phyloP scores from a whole-genome alignment of 1,139 yeast species.

The Yamadazyma membranifaciens region DNA sequence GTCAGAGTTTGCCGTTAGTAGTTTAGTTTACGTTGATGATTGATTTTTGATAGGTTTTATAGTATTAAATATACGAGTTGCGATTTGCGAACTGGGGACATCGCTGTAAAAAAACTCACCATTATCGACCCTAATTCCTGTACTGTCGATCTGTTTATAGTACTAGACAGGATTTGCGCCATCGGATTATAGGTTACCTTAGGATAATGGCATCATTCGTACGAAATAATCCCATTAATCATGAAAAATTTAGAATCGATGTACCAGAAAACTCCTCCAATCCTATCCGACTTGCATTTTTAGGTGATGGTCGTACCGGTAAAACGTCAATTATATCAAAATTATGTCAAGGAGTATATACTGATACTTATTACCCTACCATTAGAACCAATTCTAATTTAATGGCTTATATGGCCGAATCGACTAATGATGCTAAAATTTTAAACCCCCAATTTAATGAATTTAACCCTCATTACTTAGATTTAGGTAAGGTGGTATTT shows the following conservation, averaged over 20 bases:
- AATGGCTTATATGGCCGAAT: conserved; percentile 49
- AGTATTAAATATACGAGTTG: not conserved
- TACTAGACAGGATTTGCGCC: no score
- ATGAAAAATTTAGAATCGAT: conserved; percentile 11
- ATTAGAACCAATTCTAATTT: conserved; percentile 51
- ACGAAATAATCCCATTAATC: conserved; percentile 11
- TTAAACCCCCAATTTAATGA: conserved; percentile 8
- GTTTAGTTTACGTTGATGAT: not conserved
- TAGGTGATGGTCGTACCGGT: conserved; percentile 56
- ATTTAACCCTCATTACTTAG: not conserved
- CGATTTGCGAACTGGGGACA: not conserved
- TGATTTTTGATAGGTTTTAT: not conserved
- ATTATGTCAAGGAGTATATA: conserved; percentile 44
- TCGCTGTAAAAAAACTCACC: no score
- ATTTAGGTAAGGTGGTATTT: conserved; percentile 16
- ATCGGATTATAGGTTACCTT: no score
- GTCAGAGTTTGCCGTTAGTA: no score
- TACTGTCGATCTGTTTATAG: no score
- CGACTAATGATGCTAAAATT: conserved; percentile 26
- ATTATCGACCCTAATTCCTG: no score
- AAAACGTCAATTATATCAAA: conserved; percentile 54
- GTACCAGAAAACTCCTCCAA: conserved; percentile 24
- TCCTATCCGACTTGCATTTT: conserved; percentile 55
- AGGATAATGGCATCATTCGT: conserved; percentile 14
- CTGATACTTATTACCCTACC: conserved; percentile 69